These are phyloP conservation scores for Podila epicladia DNA, from an alignment of 192 early-diverging fungal genomes.

Conservation along the genomic window DNA sequence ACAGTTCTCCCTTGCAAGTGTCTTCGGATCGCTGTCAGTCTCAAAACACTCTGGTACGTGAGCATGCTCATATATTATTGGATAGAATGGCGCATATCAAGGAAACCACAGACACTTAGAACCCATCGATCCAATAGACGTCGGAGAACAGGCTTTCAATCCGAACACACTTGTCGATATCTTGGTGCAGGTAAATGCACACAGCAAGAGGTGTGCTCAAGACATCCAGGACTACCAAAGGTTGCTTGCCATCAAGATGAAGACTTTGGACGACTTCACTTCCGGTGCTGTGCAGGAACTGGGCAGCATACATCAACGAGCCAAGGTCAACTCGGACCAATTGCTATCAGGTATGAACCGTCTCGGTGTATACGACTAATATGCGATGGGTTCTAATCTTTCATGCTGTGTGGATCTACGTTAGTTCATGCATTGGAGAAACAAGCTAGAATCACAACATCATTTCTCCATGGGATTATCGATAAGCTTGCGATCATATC, in stretches of 20 bases:
- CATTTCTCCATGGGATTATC: constrained; percentile 19
- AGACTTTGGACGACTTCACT: constrained; percentile 15
- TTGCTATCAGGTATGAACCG: constrained; percentile 23
- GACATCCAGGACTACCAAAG: constrained; percentile 39
- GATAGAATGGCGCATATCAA: too few relatives aligned
- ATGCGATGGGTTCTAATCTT: background rate
- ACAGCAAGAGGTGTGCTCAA: constrained; percentile 27
- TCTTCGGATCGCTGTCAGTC: constrained; percentile 30
- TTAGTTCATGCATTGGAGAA: constrained; percentile 35
- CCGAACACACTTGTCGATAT: constrained; percentile 30
- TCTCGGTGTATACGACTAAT: background rate
- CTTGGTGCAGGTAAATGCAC: constrained; percentile 28
- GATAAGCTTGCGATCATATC: constrained; percentile 16
- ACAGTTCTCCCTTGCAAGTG: constrained; percentile 38
- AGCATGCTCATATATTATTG: background rate
- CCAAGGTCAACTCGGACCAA: constrained; percentile 26
- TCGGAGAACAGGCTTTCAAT: constrained; percentile 25
- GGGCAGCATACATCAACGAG: constrained; percentile 14
- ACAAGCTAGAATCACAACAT: constrained; percentile 19
- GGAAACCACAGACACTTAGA: background rate
- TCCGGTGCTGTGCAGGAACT: constrained; percentile 23
- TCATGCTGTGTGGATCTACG: background rate
- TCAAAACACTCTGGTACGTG: background rate
- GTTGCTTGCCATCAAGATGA: constrained; percentile 26
- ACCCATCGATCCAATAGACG: background rate